Percentiles rank a stretch among this genome's conserved stretches.
Conservation (phyloP, 2,329 filamentous ascomycete species). For the Xylariaceae sp. region DNA sequence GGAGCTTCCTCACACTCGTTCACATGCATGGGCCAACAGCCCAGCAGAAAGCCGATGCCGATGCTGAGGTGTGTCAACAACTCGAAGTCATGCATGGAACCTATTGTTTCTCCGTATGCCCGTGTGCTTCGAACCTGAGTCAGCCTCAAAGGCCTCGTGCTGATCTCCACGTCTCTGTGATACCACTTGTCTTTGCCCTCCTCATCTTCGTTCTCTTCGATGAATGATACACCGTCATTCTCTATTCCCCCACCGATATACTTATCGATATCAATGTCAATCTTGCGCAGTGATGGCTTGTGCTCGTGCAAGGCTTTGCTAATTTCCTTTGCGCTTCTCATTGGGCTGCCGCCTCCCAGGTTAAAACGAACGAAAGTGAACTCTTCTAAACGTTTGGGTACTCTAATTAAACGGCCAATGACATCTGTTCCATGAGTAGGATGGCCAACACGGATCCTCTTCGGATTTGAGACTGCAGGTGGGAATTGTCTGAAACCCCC, state of each 20-base stretch:
- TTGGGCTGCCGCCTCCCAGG: background rate
- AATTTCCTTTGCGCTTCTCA: background rate
- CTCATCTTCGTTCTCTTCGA: background rate
- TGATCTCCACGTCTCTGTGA: slow-evolving; percentile 4
- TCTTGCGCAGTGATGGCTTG: slow-evolving; percentile 11
- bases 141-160: background rate
- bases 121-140: background rate
- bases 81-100: slow-evolving; percentile 18
- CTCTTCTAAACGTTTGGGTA: slow-evolving; percentile 10
- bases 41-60: slow-evolving; percentile 7
- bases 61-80: slow-evolving; percentile 14
- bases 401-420: slow-evolving; percentile 5
- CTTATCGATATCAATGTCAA: slow-evolving; percentile 16
- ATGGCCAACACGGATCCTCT: slow-evolving; percentile 5
- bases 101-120: slow-evolving; percentile 10
- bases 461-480: slow-evolving; percentile 12
- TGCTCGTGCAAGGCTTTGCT: slow-evolving; percentile 9
- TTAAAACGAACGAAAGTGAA: slow-evolving; percentile 7
- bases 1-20: background rate
- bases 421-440: background rate
- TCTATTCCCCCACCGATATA: background rate
- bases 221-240: background rate
- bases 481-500: background rate
- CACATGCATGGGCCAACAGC: background rate
- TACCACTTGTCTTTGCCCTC: slow-evolving; percentile 4